Percentiles rank a stretch among this genome's conserved stretches.
These are phyloP conservation scores for Coccomyxa subellipsoidea DNA, from an alignment of 163 green algal genomes.

Conservation along the genomic window DNA sequence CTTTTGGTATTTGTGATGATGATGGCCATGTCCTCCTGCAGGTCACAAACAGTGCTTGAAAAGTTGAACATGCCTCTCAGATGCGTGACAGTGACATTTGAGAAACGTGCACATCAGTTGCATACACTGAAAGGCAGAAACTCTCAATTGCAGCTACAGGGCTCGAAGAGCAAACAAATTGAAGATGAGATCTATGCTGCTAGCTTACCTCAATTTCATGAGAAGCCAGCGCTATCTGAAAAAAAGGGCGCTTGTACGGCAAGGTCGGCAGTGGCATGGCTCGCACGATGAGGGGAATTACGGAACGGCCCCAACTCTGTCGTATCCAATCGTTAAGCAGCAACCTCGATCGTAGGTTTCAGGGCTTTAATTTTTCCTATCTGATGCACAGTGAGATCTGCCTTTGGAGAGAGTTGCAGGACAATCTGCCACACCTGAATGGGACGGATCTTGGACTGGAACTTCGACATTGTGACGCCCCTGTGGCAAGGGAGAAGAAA, in stretches of 20 bases:
- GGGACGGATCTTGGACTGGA: too few relatives aligned
- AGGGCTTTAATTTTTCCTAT: too few relatives aligned
- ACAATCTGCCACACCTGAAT: too few relatives aligned
- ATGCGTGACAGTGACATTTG: too few relatives aligned
- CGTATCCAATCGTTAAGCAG: too few relatives aligned
- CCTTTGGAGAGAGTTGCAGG: too few relatives aligned
- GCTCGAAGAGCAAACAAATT: background rate
- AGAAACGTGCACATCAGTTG: too few relatives aligned
- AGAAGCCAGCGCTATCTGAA: constrained; percentile 55
- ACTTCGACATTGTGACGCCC: too few relatives aligned
- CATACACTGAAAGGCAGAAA: constrained; percentile 20
- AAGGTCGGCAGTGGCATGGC: constrained; percentile 43
- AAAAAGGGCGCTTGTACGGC: constrained; percentile 76
- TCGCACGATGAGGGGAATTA: background rate
- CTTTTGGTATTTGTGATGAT: constrained; percentile 75
- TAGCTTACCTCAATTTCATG: constrained; percentile 69
- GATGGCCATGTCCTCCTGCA: constrained; percentile 63
- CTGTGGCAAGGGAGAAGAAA: too few relatives aligned
- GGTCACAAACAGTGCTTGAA: background rate
- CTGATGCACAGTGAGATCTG: too few relatives aligned
- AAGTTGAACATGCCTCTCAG: too few relatives aligned
- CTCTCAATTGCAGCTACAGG: background rate
- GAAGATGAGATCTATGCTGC: background rate
- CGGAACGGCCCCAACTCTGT: background rate
- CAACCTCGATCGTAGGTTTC: too few relatives aligned